Evolutionary conservation across 2,329 filamentous ascomycete species (phyloP).

Genomic region (Pyrenophora seminiperda): DNA sequence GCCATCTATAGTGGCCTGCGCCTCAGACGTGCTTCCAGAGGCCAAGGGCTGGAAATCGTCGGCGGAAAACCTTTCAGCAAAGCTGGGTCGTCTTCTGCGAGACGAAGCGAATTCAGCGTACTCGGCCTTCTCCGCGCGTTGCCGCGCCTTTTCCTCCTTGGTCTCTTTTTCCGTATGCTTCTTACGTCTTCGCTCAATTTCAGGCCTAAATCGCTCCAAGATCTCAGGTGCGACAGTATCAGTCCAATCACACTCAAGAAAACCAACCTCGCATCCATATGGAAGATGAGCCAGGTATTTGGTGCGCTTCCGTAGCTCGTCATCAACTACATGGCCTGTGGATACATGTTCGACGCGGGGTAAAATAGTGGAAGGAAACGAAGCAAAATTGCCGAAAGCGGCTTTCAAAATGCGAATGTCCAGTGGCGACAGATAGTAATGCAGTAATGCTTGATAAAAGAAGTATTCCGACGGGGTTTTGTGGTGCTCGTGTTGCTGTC

Average conservation of each 20-base stretch:
- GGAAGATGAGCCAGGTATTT: conserved; percentile 89
- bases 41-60: conserved; percentile 53
- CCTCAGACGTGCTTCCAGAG: conserved; percentile 33
- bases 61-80: conserved; percentile 58
- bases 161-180: conserved; percentile 81
- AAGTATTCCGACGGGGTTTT: conserved; percentile 66
- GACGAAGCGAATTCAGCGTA: conserved; percentile 72
- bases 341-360: conserved; percentile 89
- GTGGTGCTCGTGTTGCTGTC: conserved; percentile 53
- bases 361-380: conserved; percentile 83
- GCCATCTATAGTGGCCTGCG: conserved; percentile 33
- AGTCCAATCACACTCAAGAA: conserved; percentile 93
- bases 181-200: conserved; percentile 77
- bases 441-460: conserved; percentile 86
- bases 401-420: conserved; percentile 92
- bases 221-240: conserved; percentile 79
- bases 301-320: conserved; percentile 78
- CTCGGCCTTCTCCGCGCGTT: conserved; percentile 81
- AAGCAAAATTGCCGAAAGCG: conserved; percentile 80
- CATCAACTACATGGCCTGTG: conserved; percentile 84
- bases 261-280: conserved; percentile 87
- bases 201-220: conserved; percentile 74
- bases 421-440: conserved; percentile 86
- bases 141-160: conserved; percentile 82
- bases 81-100: conserved; percentile 62